phyloP scores from a whole-genome alignment of 768 basidiomycete genomes.

The Naematelia aurantialba region DNA sequence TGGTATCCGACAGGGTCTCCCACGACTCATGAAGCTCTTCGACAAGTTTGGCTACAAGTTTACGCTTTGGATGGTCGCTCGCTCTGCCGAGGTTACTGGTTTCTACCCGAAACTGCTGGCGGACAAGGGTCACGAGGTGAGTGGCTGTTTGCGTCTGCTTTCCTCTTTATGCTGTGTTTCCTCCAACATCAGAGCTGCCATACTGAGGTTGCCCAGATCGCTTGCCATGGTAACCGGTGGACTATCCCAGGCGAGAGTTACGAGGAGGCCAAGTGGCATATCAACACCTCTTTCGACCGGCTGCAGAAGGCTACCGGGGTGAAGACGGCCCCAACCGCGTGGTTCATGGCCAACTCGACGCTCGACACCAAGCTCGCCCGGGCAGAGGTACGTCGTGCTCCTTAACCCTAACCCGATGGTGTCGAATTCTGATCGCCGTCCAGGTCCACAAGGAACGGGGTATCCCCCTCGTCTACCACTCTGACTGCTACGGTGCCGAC shows the following conservation, averaged over 20 bases:
- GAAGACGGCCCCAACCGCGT: conserved; percentile 28
- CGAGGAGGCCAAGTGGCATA: conserved; percentile 21
- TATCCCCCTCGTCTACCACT: conserved; percentile 32
- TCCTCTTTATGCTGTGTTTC: too few relatives aligned
- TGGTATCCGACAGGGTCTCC: conserved; percentile 28
- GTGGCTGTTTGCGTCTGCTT: neutral
- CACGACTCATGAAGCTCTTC: conserved; percentile 30
- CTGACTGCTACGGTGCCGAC: conserved; percentile 31
- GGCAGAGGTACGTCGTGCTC: too few relatives aligned
- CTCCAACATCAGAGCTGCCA: too few relatives aligned
- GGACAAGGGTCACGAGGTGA: conserved; percentile 28
- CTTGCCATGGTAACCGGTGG: conserved; percentile 40
- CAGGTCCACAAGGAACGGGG: conserved; percentile 35
- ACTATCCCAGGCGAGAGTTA: conserved; percentile 14
- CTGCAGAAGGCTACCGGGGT: conserved; percentile 30
- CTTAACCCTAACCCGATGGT: too few relatives aligned
- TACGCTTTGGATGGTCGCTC: conserved; percentile 29
- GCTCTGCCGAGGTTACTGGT: conserved; percentile 24
- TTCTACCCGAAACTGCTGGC: conserved; percentile 23
- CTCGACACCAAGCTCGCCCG: conserved; percentile 15
- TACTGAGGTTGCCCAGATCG: conserved; percentile 13
- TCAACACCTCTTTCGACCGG: conserved; percentile 32
- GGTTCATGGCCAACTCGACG: conserved; percentile 23
- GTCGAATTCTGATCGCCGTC: too few relatives aligned
- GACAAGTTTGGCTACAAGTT: conserved; percentile 24